These are phyloP conservation scores for Ophiostoma triangulosporum DNA, from an alignment of 2,329 filamentous ascomycete species.

Conservation along the genomic window DNA sequence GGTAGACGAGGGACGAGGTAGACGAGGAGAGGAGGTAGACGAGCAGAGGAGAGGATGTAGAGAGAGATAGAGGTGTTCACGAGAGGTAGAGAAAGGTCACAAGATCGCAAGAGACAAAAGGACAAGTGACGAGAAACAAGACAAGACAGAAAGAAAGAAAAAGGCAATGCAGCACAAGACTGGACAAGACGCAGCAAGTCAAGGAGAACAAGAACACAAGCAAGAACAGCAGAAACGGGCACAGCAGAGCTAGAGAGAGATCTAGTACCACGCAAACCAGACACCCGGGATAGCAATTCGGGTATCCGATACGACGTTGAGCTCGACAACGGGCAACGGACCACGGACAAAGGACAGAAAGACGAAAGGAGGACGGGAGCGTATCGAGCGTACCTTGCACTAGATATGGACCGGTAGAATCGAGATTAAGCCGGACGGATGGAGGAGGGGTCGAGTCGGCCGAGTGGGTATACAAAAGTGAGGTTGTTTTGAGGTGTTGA, in stretches of 20 bases:
- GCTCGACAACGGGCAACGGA: background rate
- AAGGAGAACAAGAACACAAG: background rate
- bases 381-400: background rate
- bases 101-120: background rate
- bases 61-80: background rate
- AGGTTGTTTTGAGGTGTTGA: background rate
- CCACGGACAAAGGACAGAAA: too few species aligned
- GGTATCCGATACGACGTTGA: background rate
- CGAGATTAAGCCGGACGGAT: background rate
- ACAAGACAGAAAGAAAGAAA: background rate
- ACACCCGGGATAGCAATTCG: background rate
- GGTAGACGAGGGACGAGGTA: background rate
- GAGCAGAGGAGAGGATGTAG: background rate
- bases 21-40: background rate
- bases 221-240: conserved; percentile 2
- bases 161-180: background rate
- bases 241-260: background rate
- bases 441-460: background rate
- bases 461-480: background rate
- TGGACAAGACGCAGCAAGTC: background rate
- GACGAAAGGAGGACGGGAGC: background rate
- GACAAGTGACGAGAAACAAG: background rate
- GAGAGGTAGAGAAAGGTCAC: background rate
- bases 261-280: too few species aligned
- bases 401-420: background rate